phyloP scores from a whole-genome alignment of 352 stramenopile genomes.

The Plasmopara viticola region DNA sequence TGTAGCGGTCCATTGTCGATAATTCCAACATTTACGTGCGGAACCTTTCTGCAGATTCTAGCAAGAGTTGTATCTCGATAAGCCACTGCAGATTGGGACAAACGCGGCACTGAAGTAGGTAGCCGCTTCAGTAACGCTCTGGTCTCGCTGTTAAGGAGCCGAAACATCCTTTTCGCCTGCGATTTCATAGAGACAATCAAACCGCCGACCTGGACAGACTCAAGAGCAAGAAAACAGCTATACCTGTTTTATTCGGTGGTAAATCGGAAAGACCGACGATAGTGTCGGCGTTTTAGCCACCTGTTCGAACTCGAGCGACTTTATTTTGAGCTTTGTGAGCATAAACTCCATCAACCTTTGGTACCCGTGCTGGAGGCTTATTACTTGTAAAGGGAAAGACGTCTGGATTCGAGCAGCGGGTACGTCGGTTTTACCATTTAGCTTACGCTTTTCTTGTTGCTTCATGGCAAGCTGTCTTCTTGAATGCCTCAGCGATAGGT shows the following conservation, averaged over 20 bases:
- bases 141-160: conserved; percentile 31
- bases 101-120: conserved; percentile 19
- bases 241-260: conserved; percentile 48
- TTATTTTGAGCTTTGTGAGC: conserved; percentile 19
- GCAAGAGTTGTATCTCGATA: conserved; percentile 43
- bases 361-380: conserved; percentile 32
- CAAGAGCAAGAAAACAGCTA: not conserved
- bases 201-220: too few species aligned
- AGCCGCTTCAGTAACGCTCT: conserved; percentile 23
- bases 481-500: conserved; percentile 24
- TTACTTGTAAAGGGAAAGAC: conserved; percentile 27
- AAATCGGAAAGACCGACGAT: conserved; percentile 40
- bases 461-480: conserved; percentile 12
- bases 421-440: conserved; percentile 5
- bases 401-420: conserved; percentile 24
- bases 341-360: conserved; percentile 29
- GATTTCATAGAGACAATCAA: not conserved
- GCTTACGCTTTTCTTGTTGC: conserved; percentile 5
- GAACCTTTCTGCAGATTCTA: conserved; percentile 27
- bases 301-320: conserved; percentile 23
- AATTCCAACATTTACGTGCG: conserved; percentile 3
- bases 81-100: conserved; percentile 17
- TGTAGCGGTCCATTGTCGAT: conserved; percentile 14
- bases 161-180: conserved; percentile 39
- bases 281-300: conserved; percentile 28